Evolutionary conservation across 169 alveolate species (phyloP), one percentile per base, ranked within the genome.

Genomic region (Eimeria necatrix): DNA sequence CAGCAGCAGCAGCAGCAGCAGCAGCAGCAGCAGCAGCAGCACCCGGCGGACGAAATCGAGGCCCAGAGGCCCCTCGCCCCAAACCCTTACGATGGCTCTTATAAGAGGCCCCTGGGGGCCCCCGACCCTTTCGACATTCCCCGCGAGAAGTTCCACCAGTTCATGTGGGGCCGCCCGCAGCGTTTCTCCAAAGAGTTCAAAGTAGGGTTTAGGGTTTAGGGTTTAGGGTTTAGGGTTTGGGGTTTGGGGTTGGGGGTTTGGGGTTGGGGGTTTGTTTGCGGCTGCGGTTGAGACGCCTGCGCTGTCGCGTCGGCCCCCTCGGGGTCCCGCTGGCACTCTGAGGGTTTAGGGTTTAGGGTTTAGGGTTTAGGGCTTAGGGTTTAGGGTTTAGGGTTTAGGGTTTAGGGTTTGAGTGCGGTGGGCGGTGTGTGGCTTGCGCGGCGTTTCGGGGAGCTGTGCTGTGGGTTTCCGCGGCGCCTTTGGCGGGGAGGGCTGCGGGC

Each of bases 81-180:
- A 4, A 26, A 78, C 48, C 87, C 95, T 20, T 91, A 52, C 22
- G 95, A 91, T 56, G 88, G 95, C 20, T 61, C 81, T 20, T 93
- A 93, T 60, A 46, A 70, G 60, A 46, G 73, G 80, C 96, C 96
- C 4, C 22, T 1, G 71, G 85, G 49, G 32, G 94, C 96, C 10
- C 96, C 96, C 59, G 85, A 87, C 64, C 89, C 96, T 4, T 70
- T 9, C 18, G 60, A 52, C 51, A 18, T 93, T 20, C 12, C 56
- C 49, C 26, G 96, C 12, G 94, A 84, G 18, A 14, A 48, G 6
- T 93, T 93, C 24, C 96, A 85, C 12, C 87, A 78, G 56, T 93
- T 93, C 83, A 93, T 93, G 96, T 56, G 71, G 59, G 96, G 96
- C 6, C 84, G 85, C 83, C 78, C 93, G 7, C 92, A 93, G 60